Evolutionary conservation across 2,329 filamentous ascomycete genomes (phyloP).

Genomic region (Calonectria honghensis): DNA sequence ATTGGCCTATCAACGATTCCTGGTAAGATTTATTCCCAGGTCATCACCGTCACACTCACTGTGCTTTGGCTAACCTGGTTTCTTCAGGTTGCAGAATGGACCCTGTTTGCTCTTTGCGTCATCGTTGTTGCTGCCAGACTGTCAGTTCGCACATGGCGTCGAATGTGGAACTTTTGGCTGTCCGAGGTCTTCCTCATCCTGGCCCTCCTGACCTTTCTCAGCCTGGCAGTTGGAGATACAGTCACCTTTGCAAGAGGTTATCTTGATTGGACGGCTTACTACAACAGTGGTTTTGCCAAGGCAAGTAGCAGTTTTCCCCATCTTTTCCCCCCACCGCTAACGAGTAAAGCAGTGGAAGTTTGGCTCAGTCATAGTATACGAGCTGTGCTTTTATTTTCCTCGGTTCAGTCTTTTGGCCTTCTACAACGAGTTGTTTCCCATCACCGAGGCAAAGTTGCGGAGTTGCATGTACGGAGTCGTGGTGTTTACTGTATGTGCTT

Average conservation of each 20-base stretch:
- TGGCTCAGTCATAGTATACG: neutral
- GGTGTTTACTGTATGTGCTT: neutral
- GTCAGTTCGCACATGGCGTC: neutral
- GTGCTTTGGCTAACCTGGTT: neutral
- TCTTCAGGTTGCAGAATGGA: neutral
- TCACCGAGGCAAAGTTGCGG: neutral
- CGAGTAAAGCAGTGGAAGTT: neutral
- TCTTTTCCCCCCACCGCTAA: neutral
- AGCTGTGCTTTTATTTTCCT: constrained; percentile 15
- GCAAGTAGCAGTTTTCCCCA: neutral
- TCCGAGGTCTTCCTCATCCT: neutral
- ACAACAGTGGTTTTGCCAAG: neutral
- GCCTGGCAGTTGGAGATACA: neutral
- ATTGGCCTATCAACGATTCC: neutral
- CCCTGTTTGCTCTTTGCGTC: neutral
- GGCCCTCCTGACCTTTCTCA: neutral
- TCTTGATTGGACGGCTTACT: neutral
- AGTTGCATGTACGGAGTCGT: neutral
- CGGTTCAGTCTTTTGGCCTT: neutral
- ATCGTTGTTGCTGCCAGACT: neutral
- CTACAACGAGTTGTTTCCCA: constrained; percentile 5
- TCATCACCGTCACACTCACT: neutral
- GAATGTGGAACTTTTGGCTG: constrained; percentile 12
- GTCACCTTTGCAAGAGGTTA: neutral
- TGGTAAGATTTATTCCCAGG: neutral